Conservation (phyloP, 495 filamentous ascomycete species). For the Neurospora sp. region DNA sequence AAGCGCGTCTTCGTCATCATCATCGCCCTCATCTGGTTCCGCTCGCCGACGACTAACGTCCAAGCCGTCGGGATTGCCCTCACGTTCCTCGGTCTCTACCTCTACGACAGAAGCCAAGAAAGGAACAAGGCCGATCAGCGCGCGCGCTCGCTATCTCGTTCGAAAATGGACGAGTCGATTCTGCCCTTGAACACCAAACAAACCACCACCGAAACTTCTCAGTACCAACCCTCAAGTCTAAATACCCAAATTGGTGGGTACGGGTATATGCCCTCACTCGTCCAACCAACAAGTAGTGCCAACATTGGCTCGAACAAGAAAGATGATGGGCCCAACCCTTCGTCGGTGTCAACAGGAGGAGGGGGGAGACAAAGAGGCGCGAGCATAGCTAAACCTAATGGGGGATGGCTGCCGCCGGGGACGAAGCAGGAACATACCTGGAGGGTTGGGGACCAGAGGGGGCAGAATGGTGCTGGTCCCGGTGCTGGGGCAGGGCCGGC, state of each 20-base stretch:
- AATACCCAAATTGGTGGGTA: slow-evolving; percentile 7
- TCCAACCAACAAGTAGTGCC: slow-evolving; percentile 6
- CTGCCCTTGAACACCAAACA: slow-evolving; percentile 52
- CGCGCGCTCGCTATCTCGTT: slow-evolving; percentile 34
- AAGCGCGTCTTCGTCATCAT: slow-evolving; percentile 97
- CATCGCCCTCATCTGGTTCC: slow-evolving; percentile 93
- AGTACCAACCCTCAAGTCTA: neutral
- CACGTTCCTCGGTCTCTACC: slow-evolving; percentile 86
- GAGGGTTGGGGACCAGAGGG: slow-evolving; percentile 43
- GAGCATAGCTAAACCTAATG: slow-evolving; percentile 32
- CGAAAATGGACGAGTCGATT: slow-evolving; percentile 40
- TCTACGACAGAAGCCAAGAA: slow-evolving; percentile 89
- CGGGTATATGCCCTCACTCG: neutral
- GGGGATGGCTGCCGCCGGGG: slow-evolving; percentile 59
- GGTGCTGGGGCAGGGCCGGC: neutral
- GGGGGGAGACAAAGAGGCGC: slow-evolving; percentile 28
- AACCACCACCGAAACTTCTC: slow-evolving; percentile 1
- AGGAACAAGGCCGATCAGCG: slow-evolving; percentile 74
- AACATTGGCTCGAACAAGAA: neutral
- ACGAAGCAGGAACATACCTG: slow-evolving; percentile 78
- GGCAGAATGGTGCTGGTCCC: neutral
- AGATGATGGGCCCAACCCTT: neutral
- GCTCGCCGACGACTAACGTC: slow-evolving; percentile 68
- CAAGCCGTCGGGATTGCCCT: slow-evolving; percentile 79
- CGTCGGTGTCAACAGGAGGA: neutral